phyloP scores from a whole-genome alignment of 257 asterid genomes.

The Catharanthus roseus region DNA sequence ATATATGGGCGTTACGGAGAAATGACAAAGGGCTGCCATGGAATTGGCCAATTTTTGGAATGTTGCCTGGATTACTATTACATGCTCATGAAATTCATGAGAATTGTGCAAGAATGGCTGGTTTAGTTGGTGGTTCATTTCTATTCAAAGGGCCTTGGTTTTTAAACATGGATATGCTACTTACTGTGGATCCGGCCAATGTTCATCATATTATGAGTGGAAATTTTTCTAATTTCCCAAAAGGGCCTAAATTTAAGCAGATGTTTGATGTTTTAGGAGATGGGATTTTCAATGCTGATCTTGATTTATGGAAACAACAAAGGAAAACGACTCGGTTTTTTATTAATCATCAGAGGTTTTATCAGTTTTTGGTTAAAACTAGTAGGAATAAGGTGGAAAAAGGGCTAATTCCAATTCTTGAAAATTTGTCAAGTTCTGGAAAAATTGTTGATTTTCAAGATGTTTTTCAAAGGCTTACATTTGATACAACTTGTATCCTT shows the following conservation, averaged over 20 bases:
- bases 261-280: constrained; percentile 60
- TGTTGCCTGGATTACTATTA: constrained; percentile 36
- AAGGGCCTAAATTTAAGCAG: constrained; percentile 43
- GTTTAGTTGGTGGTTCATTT: constrained; percentile 34
- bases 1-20: constrained; percentile 32
- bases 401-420: constrained; percentile 53
- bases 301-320: constrained; percentile 43
- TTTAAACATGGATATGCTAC: constrained; percentile 43
- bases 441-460: constrained; percentile 47
- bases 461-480: constrained; percentile 53
- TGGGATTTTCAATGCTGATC: constrained; percentile 55
- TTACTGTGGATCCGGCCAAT: constrained; percentile 45
- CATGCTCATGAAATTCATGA: constrained; percentile 39
- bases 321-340: constrained; percentile 38
- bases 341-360: constrained; percentile 35
- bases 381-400: constrained; percentile 32
- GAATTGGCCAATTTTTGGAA: constrained; percentile 57
- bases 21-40: constrained; percentile 19
- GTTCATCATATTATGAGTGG: constrained; percentile 56
- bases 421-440: constrained; percentile 14
- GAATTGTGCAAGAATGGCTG: constrained; percentile 20
- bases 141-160: constrained; percentile 48
- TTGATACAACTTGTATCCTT: constrained; percentile 49
- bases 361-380: constrained; percentile 28
- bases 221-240: constrained; percentile 44